Evolutionary conservation across 2,329 filamentous ascomycete species (phyloP).

Genomic region (Ascosphaera apis): DNA sequence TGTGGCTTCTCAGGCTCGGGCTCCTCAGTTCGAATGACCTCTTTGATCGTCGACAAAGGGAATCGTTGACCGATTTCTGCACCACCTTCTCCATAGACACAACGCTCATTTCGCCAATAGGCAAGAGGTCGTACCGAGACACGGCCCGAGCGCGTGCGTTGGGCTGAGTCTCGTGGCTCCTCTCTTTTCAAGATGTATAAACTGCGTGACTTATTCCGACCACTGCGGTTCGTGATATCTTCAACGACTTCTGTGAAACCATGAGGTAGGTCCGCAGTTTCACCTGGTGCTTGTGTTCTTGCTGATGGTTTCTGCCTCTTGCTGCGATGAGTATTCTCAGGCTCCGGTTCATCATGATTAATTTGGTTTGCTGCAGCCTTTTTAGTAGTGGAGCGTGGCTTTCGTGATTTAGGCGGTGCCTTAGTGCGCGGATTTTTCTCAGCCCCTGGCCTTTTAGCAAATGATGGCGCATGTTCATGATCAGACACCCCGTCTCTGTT

Average conservation of each 20-base stretch:
- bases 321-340: no score
- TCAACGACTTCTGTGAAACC: slow-evolving; percentile 21
- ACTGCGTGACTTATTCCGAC: slow-evolving; percentile 25
- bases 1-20: slow-evolving; percentile 20
- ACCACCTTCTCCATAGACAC: slow-evolving; percentile 43
- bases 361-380: no score
- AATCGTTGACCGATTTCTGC: slow-evolving; percentile 32
- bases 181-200: slow-evolving; percentile 29
- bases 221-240: slow-evolving; percentile 19
- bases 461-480: no score
- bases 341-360: no score
- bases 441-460: no score
- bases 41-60: slow-evolving; percentile 47
- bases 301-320: no score
- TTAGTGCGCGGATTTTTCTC: no score
- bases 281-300: no score
- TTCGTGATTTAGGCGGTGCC: no score
- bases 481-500: no score
- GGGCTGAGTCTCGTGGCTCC: slow-evolving; percentile 29
- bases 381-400: no score
- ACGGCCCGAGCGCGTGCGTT: slow-evolving; percentile 54
- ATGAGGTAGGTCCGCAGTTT: no score
- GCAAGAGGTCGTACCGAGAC: slow-evolving; percentile 56
- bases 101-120: slow-evolving; percentile 68
- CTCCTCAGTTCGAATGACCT: slow-evolving; percentile 53